A percentile compares a stretch with the other conserved stretches of the same genome.
phyloP scores from a whole-genome alignment of 2,329 filamentous ascomycete genomes.

The Cryphonectria parasitica region DNA sequence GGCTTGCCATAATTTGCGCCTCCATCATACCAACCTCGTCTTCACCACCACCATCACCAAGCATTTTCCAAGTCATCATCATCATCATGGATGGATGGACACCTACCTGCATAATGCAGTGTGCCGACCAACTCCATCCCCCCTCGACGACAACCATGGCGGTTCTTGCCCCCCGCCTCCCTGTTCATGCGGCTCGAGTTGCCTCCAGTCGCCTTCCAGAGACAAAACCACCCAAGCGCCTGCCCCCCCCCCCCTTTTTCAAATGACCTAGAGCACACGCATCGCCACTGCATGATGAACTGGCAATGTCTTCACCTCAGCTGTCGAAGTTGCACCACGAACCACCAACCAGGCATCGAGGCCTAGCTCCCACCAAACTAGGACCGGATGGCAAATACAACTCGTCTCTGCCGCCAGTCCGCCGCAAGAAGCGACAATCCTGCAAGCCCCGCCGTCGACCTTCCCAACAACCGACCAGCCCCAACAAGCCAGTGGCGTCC shows the following conservation, averaged over 20 bases:
- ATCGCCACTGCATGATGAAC: conserved; percentile 6
- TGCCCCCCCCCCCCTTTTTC: not conserved
- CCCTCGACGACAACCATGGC: not conserved
- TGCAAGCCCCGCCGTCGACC: not conserved
- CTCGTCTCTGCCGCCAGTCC: conserved; percentile 2
- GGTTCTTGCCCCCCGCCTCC: not conserved
- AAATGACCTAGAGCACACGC: not conserved
- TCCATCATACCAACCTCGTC: not conserved
- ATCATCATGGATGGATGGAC: not conserved
- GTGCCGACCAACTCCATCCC: not conserved
- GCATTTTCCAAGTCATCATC: not conserved
- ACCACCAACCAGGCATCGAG: not conserved
- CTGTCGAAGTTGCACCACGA: not conserved
- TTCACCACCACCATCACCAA: not conserved
- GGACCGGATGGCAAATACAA: not conserved
- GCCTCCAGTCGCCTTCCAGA: not conserved
- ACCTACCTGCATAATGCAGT: not conserved
- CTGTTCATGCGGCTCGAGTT: not conserved
- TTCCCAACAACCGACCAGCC: not conserved
- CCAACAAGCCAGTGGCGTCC: not conserved
- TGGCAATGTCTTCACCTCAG: not conserved
- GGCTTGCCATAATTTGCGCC: not conserved
- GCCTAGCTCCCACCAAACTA: not conserved
- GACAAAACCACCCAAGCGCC: not conserved
- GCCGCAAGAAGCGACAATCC: not conserved